Evolutionary conservation across 441 rosid genomes (phyloP).

Genomic region (Bruguiera hainesii): DNA sequence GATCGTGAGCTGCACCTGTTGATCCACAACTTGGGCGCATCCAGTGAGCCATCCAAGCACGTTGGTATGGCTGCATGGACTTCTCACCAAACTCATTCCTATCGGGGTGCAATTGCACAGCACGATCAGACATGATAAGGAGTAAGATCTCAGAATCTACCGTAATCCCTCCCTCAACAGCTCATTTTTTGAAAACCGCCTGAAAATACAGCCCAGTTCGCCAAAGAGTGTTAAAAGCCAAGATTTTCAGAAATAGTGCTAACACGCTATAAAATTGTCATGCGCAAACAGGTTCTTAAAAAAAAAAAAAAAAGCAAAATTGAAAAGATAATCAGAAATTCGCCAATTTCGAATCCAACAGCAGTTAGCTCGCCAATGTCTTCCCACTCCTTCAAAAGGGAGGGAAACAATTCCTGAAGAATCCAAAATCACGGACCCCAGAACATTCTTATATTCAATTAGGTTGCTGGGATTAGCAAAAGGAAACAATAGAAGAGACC

Average conservation of each 20-base stretch:
- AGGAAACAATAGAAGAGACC: neutral
- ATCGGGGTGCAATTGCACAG: conserved; percentile 21
- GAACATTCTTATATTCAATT: no score
- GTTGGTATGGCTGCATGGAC: conserved; percentile 30
- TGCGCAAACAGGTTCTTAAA: no score
- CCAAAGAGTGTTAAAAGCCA: conserved; percentile 5
- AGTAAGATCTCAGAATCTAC: neutral
- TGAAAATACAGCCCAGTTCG: conserved; percentile 19
- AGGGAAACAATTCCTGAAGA: no score
- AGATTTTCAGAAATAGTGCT: neutral
- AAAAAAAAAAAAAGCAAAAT: no score
- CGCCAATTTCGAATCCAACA: no score
- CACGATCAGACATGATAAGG: conserved; percentile 40
- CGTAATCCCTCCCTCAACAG: conserved; percentile 8
- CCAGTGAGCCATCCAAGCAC: conserved; percentile 58
- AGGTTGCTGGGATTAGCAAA: neutral
- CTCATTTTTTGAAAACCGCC: conserved; percentile 16
- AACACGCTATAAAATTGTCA: neutral
- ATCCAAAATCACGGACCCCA: no score
- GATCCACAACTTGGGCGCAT: conserved; percentile 24
- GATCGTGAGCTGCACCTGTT: conserved; percentile 16
- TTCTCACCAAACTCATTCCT: conserved; percentile 22
- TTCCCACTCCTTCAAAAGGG: no score
- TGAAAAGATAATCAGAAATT: no score
- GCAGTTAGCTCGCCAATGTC: no score